These are phyloP conservation scores for Allantophomopsis lycopodina DNA, from an alignment of 2,329 filamentous ascomycete genomes.

Conservation along the genomic window DNA sequence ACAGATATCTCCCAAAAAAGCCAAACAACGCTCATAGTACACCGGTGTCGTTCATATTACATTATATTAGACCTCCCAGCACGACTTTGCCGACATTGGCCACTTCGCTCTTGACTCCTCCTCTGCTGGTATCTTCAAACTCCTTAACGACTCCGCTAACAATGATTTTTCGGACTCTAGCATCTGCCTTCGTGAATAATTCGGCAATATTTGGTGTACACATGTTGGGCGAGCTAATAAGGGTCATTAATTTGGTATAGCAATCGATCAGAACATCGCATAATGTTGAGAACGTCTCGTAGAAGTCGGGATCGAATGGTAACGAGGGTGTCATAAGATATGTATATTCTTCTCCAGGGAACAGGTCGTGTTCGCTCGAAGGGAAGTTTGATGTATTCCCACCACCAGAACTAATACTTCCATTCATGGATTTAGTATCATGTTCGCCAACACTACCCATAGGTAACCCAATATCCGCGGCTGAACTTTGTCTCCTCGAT, in stretches of 20 bases:
- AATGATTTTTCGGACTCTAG: slow-evolving; percentile 75
- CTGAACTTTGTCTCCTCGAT: slow-evolving; percentile 41
- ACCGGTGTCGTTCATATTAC: neutral
- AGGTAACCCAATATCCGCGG: slow-evolving; percentile 42
- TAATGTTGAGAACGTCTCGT: slow-evolving; percentile 88
- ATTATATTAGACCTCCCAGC: slow-evolving; percentile 66
- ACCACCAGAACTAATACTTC: slow-evolving; percentile 22
- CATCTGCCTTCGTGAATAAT: slow-evolving; percentile 80
- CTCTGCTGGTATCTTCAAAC: slow-evolving; percentile 77
- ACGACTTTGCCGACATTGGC: slow-evolving; percentile 81
- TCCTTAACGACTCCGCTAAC: slow-evolving; percentile 78
- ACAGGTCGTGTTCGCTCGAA: slow-evolving; percentile 48
- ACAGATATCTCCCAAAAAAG: no score
- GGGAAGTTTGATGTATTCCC: slow-evolving; percentile 27
- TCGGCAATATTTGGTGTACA: slow-evolving; percentile 63
- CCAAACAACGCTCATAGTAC: no score
- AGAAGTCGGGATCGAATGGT: slow-evolving; percentile 94
- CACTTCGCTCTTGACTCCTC: slow-evolving; percentile 66
- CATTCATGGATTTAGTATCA: slow-evolving; percentile 29
- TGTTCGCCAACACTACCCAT: slow-evolving; percentile 28
- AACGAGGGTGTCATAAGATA: slow-evolving; percentile 82
- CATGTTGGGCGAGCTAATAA: slow-evolving; percentile 63
- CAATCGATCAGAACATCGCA: slow-evolving; percentile 92
- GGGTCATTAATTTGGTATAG: slow-evolving; percentile 63
- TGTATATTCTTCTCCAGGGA: slow-evolving; percentile 76